A percentile compares a stretch with the other conserved stretches of the same genome.
Evolutionary conservation across 257 asterid species (phyloP).

Genomic region (Jacaranda copaia): DNA sequence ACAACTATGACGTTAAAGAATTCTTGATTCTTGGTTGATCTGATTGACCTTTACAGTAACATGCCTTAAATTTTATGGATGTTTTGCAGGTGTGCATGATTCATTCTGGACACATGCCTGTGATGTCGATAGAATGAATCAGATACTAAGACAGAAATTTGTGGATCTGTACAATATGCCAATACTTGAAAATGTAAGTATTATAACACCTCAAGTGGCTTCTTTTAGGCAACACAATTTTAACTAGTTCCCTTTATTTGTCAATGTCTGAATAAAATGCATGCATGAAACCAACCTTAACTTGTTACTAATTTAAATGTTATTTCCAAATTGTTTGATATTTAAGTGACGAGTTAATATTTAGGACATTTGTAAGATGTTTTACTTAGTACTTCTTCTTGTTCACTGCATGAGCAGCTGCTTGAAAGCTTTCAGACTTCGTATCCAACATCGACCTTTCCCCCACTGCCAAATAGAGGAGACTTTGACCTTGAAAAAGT

Average conservation of each 20-base stretch:
- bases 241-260: too few relatives aligned
- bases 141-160: constrained; percentile 77
- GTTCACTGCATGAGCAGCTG: constrained; percentile 53
- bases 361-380: not conserved
- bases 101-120: constrained; percentile 98
- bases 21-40: not conserved
- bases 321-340: too few relatives aligned
- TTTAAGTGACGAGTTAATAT: too few relatives aligned
- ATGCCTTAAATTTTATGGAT: not conserved
- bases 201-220: constrained; percentile 20
- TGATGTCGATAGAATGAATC: constrained; percentile 90
- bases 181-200: constrained; percentile 87
- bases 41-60: not conserved
- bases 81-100: constrained; percentile 86
- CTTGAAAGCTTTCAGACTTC: constrained; percentile 76
- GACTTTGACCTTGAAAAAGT: constrained; percentile 70
- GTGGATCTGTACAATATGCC: constrained; percentile 88
- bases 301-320: too few relatives aligned
- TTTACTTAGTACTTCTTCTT: not conserved
- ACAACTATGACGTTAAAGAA: not conserved
- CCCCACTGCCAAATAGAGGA: constrained; percentile 81
- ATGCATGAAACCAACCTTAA: too few relatives aligned
- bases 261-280: too few relatives aligned
- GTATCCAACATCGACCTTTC: constrained; percentile 73
- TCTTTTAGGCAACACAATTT: too few relatives aligned